Conservation (phyloP, 169 alveolate species). For the Cryptosporidium baileyi region DNA sequence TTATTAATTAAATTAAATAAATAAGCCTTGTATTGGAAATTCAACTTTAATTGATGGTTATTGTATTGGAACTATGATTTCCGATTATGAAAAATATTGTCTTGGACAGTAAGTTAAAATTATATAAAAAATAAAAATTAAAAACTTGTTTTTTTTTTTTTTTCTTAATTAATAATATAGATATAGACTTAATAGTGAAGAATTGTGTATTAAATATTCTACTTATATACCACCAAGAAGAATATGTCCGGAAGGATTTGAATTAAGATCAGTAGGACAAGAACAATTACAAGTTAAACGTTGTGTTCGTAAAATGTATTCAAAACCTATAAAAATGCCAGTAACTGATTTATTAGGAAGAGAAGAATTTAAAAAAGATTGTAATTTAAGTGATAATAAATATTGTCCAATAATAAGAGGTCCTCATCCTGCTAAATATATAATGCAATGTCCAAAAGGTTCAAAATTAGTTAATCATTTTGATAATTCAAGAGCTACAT, state of each 20-base stretch:
- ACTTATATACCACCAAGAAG: constrained; percentile 52
- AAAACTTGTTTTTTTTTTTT: background rate
- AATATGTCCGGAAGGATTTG: constrained; percentile 68
- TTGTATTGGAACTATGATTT: constrained; percentile 67
- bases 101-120: constrained; percentile 41
- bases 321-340: constrained; percentile 65
- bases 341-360: constrained; percentile 45
- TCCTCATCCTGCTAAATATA: constrained; percentile 48
- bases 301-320: constrained; percentile 49
- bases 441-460: constrained; percentile 49
- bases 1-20: background rate
- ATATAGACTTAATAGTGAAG: constrained; percentile 29
- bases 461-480: constrained; percentile 36
- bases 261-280: constrained; percentile 37
- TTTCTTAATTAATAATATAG: background rate
- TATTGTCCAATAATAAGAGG: constrained; percentile 24
- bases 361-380: constrained; percentile 13
- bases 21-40: constrained; percentile 63
- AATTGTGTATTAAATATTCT: constrained; percentile 48
- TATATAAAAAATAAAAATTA: background rate
- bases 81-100: constrained; percentile 66
- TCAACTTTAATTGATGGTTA: constrained; percentile 61
- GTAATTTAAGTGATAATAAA: constrained; percentile 18
- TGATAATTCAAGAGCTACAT: constrained; percentile 59
- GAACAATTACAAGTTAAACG: constrained; percentile 4